A percentile compares a stretch with the other conserved stretches of the same genome.
Evolutionary conservation across 1,284 basidiomycete species (phyloP).

Genomic region (Sphaerobolus stellatus): DNA sequence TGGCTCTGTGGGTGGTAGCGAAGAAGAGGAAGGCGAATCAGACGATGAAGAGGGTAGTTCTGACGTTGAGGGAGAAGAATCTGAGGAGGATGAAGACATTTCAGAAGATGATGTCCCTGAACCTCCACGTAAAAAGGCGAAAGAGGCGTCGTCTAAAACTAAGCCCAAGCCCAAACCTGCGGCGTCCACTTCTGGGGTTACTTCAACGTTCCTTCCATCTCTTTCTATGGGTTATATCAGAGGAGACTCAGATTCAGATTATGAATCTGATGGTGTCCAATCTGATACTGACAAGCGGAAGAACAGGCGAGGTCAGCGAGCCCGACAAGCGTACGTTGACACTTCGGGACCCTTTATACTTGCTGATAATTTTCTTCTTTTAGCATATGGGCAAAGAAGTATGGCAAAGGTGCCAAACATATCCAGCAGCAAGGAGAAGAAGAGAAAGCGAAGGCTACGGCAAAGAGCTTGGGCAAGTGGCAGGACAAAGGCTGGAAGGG

Average conservation of each 20-base stretch:
- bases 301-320: slow-evolving; percentile 90
- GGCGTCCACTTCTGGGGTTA: slow-evolving; percentile 24
- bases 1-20: slow-evolving; percentile 34
- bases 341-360: slow-evolving; percentile 10
- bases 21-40: slow-evolving; percentile 26
- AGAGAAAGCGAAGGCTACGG: slow-evolving; percentile 18
- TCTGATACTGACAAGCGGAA: slow-evolving; percentile 64
- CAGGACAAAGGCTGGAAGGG: slow-evolving; percentile 12
- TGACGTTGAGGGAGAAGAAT: slow-evolving; percentile 23
- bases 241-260: slow-evolving; percentile 76
- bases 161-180: slow-evolving; percentile 24
- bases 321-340: slow-evolving; percentile 80
- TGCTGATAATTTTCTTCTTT: slow-evolving; percentile 8
- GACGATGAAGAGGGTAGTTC: too few relatives aligned
- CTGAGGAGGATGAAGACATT: slow-evolving; percentile 24
- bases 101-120: slow-evolving; percentile 26
- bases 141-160: slow-evolving; percentile 21
- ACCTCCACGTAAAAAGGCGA: slow-evolving; percentile 18
- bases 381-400: slow-evolving; percentile 98
- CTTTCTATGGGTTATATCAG: slow-evolving; percentile 82
- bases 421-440: slow-evolving; percentile 62
- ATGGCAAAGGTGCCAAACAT: slow-evolving; percentile 88
- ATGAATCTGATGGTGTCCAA: slow-evolving; percentile 61
- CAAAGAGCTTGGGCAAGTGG: slow-evolving; percentile 14
- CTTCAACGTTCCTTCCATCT: slow-evolving; percentile 86